Base-by-base conservation (phyloP, 228 moss, liverwort and hornwort genomes). In the Sphagnum fallax region DNA sequence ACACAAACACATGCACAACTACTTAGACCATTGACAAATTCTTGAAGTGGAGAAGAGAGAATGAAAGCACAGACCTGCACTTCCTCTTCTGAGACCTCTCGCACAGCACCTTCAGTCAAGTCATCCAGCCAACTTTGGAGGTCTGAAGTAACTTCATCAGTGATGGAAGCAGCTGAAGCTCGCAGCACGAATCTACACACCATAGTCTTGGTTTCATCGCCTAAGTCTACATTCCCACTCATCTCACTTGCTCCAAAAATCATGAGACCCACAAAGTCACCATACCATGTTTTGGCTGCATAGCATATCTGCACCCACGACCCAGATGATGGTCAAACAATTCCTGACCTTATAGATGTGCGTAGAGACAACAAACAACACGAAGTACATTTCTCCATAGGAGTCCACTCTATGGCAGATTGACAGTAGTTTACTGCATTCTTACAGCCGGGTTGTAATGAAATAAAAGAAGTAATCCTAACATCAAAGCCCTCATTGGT, bases 221-320 rank as follows among this genome's bases (percentile, higher is more conserved):
- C 98, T 60, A 98, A 77, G 72, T 88, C 82, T 61, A 88, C 80
- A 60, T 91, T 89, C 57, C 92, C 94, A 70, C 93, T 92, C 59
- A 98, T 90, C 80, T 98, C 98, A 76, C 94, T 98, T 49, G 90
- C 90, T 63, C 98, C 98, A 75, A 98, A 93, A 69, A 98, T 84
- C 74, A 98, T 84, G 93, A 98, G 90, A 53, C 94, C 92, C 63
- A 98, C 75, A 58, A 98, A 88, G 78, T 98, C 98, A 49, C 98
- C 98, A 75, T 98, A 98, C 98, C 98, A 98, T 53, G 98, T 93
- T 80, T 85, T 98, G 70, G 98, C 91, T n/a, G 98, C 84, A 75
- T 98, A 98, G 72, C 94, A 98, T 52, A 93, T 85, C 98, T 98
- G 80, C 67, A 78, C 60, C 66, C 50, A 77, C 14, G 5, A 32